Evolutionary conservation across 257 asterid species (phyloP).

Genomic region (Euphrasia confusa): DNA sequence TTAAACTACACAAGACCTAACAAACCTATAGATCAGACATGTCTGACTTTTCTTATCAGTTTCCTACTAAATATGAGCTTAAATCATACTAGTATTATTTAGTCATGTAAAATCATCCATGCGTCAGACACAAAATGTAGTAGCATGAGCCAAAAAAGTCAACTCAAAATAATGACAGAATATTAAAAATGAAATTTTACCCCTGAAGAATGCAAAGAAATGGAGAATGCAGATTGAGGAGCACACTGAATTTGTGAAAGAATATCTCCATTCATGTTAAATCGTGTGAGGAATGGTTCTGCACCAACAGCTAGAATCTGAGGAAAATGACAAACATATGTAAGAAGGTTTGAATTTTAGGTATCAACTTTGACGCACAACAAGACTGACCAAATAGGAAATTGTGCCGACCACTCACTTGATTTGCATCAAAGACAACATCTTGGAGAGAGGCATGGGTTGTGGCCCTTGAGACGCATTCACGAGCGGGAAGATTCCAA

Average conservation of each 20-base stretch:
- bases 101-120: neutral
- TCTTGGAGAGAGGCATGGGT: conserved; percentile 64
- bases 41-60: neutral
- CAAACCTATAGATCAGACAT: neutral
- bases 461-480: conserved; percentile 53
- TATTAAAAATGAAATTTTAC: conserved; percentile 36
- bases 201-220: conserved; percentile 79
- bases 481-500: conserved; percentile 88
- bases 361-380: conserved; percentile 2
- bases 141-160: neutral
- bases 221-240: conserved; percentile 71
- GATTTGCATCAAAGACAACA: conserved; percentile 66
- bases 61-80: neutral
- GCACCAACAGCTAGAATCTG: conserved; percentile 91
- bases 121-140: conserved; percentile 1
- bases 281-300: conserved; percentile 66
- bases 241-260: conserved; percentile 86
- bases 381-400: conserved; percentile 17
- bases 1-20: too few relatives aligned
- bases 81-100: neutral
- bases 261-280: conserved; percentile 68
- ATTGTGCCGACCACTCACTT: conserved; percentile 47
- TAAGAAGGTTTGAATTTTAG: conserved; percentile 15
- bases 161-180: neutral
- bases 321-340: conserved; percentile 16